Base-by-base conservation (phyloP, 805 yeast genomes). In the Ogataea pilisensis region DNA sequence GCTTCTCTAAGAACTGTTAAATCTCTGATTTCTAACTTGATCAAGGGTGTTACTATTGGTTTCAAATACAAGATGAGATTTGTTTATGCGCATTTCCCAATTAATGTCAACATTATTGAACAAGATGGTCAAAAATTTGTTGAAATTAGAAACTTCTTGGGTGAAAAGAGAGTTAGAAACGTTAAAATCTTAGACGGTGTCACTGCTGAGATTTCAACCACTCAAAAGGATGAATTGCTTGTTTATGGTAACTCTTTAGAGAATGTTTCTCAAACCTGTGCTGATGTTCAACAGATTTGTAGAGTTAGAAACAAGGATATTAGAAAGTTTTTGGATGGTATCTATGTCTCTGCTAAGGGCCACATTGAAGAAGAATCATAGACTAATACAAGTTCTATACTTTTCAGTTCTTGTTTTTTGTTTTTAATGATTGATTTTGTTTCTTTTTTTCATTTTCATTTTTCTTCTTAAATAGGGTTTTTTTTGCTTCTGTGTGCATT, bases 51-150 rank as follows among this genome's bases (percentile, higher is more conserved):
- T 69, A 93, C 99, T 71, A 82, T 82, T 79, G 99, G 98, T 75
- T 91, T 76, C 95, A 82, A 86, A 77, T 93, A 93, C 93, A 93
- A 93, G 86, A 85, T 93, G 97, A 89, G 98, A 82, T 90, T 88
- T 73, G 99, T 93, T 55, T 95, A 91, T 70, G 99, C 99, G 83
- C 99, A 93, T 87, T 93, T 93, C 96, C 99, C 99, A 72, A 93
- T 95, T 76, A 93, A 93, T 76, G 96, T 93, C 60, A 91, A 90
- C 80, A 72, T 89, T 58, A 69, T 85, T 68, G 87, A 85, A 56
- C 75, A 78, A 64, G 91, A 91, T 45, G 87, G 85, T 59, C 61
- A 68, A 39, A 72, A 77, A 53, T 79, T 65, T 65, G 85, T 91
- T 61, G 98, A 93, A 80, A 90, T 93, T 80, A 90, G 98, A 87